Conservation (phyloP, 2,329 filamentous ascomycete species). For the Cercospora nicotianae region DNA sequence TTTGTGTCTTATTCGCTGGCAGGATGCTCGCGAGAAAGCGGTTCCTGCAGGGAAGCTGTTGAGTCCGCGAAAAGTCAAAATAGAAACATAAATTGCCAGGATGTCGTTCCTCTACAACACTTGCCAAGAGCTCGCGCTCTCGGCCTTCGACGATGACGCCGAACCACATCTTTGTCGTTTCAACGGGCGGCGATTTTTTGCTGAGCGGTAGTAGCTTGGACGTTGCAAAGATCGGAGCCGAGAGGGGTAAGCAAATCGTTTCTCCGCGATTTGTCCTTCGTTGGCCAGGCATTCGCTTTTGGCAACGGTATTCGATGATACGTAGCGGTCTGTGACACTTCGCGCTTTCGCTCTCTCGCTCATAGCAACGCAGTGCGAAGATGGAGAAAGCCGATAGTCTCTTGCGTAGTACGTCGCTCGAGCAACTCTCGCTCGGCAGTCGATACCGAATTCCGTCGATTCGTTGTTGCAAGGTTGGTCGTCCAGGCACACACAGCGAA, state of each 20-base stretch:
- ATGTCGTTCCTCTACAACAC: neutral
- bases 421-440: neutral
- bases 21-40: neutral
- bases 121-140: conserved; percentile 1
- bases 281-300: neutral
- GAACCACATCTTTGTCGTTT: neutral
- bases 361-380: conserved; percentile 1
- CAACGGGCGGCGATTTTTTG: neutral
- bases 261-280: neutral
- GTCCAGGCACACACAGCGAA: neutral
- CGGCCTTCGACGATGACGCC: neutral
- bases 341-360: conserved; percentile 1
- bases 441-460: neutral
- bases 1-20: neutral
- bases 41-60: conserved; percentile 3
- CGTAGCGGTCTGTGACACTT: conserved; percentile 2
- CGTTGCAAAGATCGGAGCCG: neutral
- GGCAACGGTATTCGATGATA: neutral
- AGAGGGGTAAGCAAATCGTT: neutral
- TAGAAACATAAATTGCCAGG: conserved; percentile 2
- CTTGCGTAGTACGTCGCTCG: neutral
- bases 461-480: neutral
- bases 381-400: neutral
- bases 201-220: neutral
- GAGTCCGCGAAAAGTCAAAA: neutral